Evolutionary conservation across 169 alveolate genomes (phyloP), one percentile per base, ranked within the genome.

Genomic region (Eimeria tenella): DNA sequence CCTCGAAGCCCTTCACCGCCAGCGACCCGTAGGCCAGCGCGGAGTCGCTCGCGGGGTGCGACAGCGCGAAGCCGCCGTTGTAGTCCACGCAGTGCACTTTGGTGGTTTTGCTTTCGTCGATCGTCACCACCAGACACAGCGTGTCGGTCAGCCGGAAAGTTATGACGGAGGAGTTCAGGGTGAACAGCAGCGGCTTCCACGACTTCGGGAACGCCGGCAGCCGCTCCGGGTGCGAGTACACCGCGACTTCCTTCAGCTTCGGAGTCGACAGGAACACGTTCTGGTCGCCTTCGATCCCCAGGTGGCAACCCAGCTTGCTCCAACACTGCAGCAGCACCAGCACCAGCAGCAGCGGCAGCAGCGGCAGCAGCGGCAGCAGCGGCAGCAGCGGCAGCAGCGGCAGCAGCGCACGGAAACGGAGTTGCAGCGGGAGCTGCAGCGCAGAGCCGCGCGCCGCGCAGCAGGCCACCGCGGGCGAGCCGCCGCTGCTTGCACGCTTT

Each of bases 281-380:
- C 93, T 86, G 91, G 91, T 96, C 97, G 56, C 97, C 97, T 79
- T 96, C 97, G 19, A 96, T 94, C 9, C 95, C 96, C 93, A 96
- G 42, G 53, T 79, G 83, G 42, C 95, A 91, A 10, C 60, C 86
- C 25, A 25, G 86, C 56, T 79, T 91, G 74, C 86, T 91, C 95
- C 95, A 91, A 77, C 95, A 91, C 95, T 91, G 95, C n/a, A 90
- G 15, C 7, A 8, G 25, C 5, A 58, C 1, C n/a, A 55, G 74
- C 11, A 81, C 4, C 42, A 31, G 42, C 42, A 31, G 42, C 42
- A 31, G 42, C 42, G 2, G 42, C 42, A 31, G 42, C 42, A 31
- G 42, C 42, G 2, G 42, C 42, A 31, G 42, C 42, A 31, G 42
- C 42, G 2, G 42, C 42, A 31, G 42, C 42, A 31, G 42, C n/a